Evolutionary conservation across 2,329 filamentous ascomycete species (phyloP).

Genomic region (Chalaropsis thielavioides): DNA sequence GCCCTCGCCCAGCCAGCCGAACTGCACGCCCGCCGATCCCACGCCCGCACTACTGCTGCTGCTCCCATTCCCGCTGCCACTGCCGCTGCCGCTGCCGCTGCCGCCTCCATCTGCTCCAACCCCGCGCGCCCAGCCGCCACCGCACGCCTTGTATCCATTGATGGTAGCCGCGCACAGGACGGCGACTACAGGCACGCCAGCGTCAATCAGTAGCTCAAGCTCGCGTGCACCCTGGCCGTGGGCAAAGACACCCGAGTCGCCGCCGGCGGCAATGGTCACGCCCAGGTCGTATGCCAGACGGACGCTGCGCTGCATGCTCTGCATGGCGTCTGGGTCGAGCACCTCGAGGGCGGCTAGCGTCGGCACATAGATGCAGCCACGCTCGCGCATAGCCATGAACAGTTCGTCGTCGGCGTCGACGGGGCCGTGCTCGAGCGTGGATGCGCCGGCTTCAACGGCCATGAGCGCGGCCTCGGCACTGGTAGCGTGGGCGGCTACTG

Average conservation of each 20-base stretch:
- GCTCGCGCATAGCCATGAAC: conserved; percentile 30
- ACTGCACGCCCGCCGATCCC: conserved; percentile 22
- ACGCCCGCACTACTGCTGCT: background rate
- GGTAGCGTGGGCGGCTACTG: conserved; percentile 32
- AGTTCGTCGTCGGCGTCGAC: conserved; percentile 28
- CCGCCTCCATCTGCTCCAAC: background rate
- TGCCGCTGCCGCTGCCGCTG: background rate
- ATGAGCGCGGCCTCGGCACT: conserved; percentile 31
- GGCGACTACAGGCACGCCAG: conserved; percentile 36
- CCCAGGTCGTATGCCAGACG: conserved; percentile 34
- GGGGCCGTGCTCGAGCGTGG: conserved; percentile 33
- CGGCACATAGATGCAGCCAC: conserved; percentile 37
- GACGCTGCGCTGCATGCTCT: conserved; percentile 26
- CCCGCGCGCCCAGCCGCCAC: conserved; percentile 30
- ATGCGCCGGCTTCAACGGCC: conserved; percentile 34
- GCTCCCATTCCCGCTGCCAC: background rate
- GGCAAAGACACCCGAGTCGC: conserved; percentile 39
- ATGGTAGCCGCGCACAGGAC: conserved; percentile 36
- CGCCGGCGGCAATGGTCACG: conserved; percentile 36
- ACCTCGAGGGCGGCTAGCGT: conserved; percentile 35
- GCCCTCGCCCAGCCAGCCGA: conserved; percentile 38
- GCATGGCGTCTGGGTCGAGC: conserved; percentile 22
- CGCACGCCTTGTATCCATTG: conserved; percentile 42
- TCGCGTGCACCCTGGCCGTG: conserved; percentile 40
- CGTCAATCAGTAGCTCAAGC: conserved; percentile 38